Evolutionary conservation across 192 early-diverging fungal species (phyloP), one percentile per base, ranked within the genome.

Genomic region (Dissophora ornata): DNA sequence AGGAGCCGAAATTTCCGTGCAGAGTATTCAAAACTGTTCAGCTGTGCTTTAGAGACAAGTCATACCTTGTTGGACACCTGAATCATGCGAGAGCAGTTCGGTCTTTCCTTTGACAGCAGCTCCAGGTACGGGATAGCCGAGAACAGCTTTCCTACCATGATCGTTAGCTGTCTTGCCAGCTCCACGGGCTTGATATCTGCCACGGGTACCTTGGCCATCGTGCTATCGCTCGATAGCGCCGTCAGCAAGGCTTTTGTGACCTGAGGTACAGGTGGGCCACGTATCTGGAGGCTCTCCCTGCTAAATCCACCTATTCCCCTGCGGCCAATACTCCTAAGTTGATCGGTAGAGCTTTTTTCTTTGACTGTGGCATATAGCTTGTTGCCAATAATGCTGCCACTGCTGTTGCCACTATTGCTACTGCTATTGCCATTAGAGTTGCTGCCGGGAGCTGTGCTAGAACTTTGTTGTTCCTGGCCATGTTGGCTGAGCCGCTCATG

Each of bases 91-190:
- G 86, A 83, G 13, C 66, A 45, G 15, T 73, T 59, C 3, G 87
- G 86, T 32, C 83, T 86, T 41, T 87, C 87, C 67, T 93, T 90
- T 60, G 82, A 84, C 38, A 95, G 68, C 24, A 94, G 82, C 79
- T 96, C 95, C 42, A 77, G 74, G 16, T 91, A 90, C 44, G 88
- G 85, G 68, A 96, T 90, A 47, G 83, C 83, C 51, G 74, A 75
- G 58, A 86, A 95, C 62, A 87, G 80, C 58, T 79, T 83, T 57
- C 83, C 84, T 41, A 92, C 89, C 83, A 94, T 86, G n/a, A 96
- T 83, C 10, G 95, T 96, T 45, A 95, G 71, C 71, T 96, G 95
- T 44, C 93, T 83, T 0, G 95, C 95, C 3, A 95, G 81, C 69
- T 96, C 94, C 3, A 90, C 45, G 2, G 95, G 87, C 28, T 90